These are phyloP conservation scores for Micractinium sp. DNA, from an alignment of 139 green algal species.

Conservation along the genomic window DNA sequence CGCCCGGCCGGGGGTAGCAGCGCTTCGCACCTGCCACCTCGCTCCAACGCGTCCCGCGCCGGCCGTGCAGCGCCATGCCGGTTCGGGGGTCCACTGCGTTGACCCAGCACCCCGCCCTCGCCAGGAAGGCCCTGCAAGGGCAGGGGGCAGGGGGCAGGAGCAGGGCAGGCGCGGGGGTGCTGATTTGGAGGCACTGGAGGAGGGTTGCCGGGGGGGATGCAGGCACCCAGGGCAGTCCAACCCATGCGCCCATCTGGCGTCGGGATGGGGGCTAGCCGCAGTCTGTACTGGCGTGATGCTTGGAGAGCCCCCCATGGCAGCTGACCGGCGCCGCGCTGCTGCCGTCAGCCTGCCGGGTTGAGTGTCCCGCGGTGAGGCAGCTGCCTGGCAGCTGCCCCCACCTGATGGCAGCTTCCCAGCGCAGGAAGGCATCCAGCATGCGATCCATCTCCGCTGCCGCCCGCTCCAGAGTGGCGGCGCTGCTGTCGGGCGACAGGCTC, in stretches of 20 bases:
- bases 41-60: conserved; percentile 48
- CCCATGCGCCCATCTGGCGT: too few relatives aligned
- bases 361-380: too few relatives aligned
- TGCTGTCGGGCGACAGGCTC: conserved; percentile 33
- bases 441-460: conserved; percentile 58
- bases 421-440: conserved; percentile 55
- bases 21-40: conserved; percentile 43
- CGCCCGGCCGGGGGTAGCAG: background rate
- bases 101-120: conserved; percentile 29
- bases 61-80: conserved; percentile 34
- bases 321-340: too few relatives aligned
- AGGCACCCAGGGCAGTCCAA: too few relatives aligned
- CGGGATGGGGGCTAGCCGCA: too few relatives aligned
- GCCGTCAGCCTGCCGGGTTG: too few relatives aligned
- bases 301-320: too few relatives aligned
- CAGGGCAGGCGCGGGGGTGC: background rate
- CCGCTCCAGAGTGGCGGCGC: conserved; percentile 9
- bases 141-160: background rate
- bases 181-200: too few relatives aligned
- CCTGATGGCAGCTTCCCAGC: conserved; percentile 42
- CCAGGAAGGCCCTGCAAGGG: background rate
- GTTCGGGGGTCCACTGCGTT: conserved; percentile 45
- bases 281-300: too few relatives aligned
- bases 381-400: background rate
- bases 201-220: too few relatives aligned